Evolutionary conservation across 495 filamentous ascomycete genomes (phyloP), one percentile per base, ranked within the genome.

Genomic region (Tuber magnatum): DNA sequence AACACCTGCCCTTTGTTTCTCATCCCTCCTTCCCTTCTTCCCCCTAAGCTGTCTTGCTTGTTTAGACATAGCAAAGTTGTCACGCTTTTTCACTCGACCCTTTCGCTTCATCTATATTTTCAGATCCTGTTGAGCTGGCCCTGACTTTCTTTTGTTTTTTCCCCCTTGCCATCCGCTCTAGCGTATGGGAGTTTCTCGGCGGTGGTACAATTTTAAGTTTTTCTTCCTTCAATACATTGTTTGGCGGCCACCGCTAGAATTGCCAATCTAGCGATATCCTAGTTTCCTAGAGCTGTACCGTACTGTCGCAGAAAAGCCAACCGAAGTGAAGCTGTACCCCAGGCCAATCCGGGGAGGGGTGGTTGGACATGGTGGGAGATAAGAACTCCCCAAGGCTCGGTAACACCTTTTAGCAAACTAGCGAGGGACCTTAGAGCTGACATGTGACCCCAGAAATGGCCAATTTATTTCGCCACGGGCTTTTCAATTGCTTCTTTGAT

Each of bases 401-500:
- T 79, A 79, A 69, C 38, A 41, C 40, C 70, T 40, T 32, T 74
- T n/a, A 18, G 65, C 43, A 69, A 24, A 40, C 32, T 75, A 68
- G 46, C 44, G 68, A 48, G 56, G 32, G 44, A 40, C 51, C 43
- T 40, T 48, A 24, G 46, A 42, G 43, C 73, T 79, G 5, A 79
- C 39, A 61, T 73, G 44, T 69, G 73, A 6, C 61, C 44, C 46
- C 32, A 79, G 77, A 79, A 75, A 79, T 73, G 41, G 77, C 76
- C 72, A 79, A 79, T 73, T 69, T 77, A 28, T 79, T 79, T 61
- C 77, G 76, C 38, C 76, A 79, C 73, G 76, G 76, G 22, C 65
- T 79, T 35, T 79, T 79, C 72, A 75, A 79, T 79, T 79, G 76
- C 22, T 79, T 79, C 65, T 79, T 79, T 73, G 77, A 79, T 51